phyloP scores from a whole-genome alignment of 2,329 filamentous ascomycete species.

The Fusarium gaditjirri region DNA sequence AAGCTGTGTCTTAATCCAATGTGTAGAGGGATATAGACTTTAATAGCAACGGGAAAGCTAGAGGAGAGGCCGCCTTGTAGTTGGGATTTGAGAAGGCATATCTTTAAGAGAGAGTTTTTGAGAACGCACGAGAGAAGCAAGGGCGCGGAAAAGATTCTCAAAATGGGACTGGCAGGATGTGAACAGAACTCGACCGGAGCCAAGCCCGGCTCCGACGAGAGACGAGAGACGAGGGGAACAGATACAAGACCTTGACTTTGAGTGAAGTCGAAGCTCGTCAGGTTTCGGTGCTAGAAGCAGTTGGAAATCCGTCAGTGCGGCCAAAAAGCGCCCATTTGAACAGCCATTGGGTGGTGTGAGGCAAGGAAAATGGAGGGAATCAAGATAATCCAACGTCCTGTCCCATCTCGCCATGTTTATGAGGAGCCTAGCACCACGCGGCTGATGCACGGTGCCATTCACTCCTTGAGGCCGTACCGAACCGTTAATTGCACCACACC shows the following conservation, averaged over 20 bases:
- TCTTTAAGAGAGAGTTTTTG: conserved; percentile 41
- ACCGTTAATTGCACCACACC: conserved; percentile 28
- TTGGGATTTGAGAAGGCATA: conserved; percentile 37
- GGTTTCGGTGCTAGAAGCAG: conserved; percentile 33
- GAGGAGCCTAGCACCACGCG: conserved; percentile 35
- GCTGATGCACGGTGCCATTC: conserved; percentile 26
- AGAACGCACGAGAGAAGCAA: conserved; percentile 38
- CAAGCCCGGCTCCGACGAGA: conserved; percentile 46
- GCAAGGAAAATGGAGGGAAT: conserved; percentile 42
- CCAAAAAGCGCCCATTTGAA: conserved; percentile 17
- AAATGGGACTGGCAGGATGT: conserved; percentile 45
- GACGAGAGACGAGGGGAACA: conserved; percentile 43
- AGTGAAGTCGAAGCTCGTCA: conserved; percentile 35
- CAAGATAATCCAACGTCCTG: conserved; percentile 30
- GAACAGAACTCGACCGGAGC: conserved; percentile 46
- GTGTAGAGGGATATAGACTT: conserved; percentile 16
- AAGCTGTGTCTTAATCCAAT: conserved; percentile 25
- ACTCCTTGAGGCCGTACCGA: conserved; percentile 18
- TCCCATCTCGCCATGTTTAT: conserved; percentile 29
- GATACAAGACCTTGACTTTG: conserved; percentile 37
- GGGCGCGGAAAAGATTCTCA: conserved; percentile 45
- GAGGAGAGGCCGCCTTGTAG: conserved; percentile 34
- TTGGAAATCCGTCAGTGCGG: conserved; percentile 37
- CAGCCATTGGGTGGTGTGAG: conserved; percentile 31
- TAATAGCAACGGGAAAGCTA: conserved; percentile 37